phyloP scores from a whole-genome alignment of 148 eudicot species.

The Rheum nobile region DNA sequence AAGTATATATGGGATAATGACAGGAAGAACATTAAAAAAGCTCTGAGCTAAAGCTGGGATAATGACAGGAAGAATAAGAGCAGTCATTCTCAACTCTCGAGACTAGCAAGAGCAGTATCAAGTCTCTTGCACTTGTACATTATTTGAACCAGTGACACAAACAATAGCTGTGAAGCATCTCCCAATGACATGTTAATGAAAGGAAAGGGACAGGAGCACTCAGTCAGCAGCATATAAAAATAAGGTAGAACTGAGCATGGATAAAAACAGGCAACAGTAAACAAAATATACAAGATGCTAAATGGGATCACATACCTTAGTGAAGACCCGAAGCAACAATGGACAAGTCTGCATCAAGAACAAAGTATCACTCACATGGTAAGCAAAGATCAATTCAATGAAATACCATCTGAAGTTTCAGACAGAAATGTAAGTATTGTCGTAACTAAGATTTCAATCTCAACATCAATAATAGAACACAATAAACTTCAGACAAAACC shows the following conservation, averaged over 20 bases:
- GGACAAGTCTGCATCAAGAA: conserved; percentile 39
- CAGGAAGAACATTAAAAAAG: not conserved
- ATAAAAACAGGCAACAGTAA: not conserved
- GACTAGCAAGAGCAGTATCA: not conserved
- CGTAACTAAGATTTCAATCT: not conserved
- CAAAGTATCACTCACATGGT: not conserved
- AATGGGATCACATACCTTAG: conserved; percentile 24
- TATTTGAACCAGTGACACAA: not conserved
- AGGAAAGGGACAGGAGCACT: not conserved
- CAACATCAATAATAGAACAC: not conserved
- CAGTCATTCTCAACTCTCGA: not conserved
- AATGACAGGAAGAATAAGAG: not conserved
- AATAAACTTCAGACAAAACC: not conserved
- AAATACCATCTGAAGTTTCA: not conserved
- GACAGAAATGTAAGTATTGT: not conserved
- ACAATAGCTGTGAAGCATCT: not conserved
- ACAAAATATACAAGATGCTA: not conserved
- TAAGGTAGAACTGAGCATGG: not conserved
- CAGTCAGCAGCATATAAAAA: not conserved
- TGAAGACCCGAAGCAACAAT: conserved; percentile 40
- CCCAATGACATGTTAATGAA: not conserved
- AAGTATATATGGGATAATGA: not conserved
- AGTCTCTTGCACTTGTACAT: not conserved
- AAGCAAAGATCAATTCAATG: not conserved
- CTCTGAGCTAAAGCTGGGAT: not conserved